Base-by-base conservation (phyloP, 768 basidiomycete genomes). In the Amyloporia xantha region DNA sequence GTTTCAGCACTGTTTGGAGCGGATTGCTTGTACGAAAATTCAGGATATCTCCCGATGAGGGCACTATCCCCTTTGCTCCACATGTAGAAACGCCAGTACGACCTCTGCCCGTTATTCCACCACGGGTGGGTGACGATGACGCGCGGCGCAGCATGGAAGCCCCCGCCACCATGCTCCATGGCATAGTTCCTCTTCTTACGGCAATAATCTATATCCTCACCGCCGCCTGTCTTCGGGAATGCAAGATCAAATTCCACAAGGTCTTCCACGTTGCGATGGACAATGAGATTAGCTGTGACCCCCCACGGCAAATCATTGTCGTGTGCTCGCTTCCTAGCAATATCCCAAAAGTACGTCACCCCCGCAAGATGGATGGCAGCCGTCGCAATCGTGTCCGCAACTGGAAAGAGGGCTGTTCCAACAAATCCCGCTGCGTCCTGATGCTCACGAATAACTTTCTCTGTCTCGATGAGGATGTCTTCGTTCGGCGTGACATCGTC, bases 201-300 rank as follows among this genome's bases (percentile, higher is more conserved):
- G 50, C 77, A 78, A 54, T 75, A 81, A 55, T 82, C 75, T 11
- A 82, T 79, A 33, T 83, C 79, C 51, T 84, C 81, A 0, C 80
- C 81, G 2, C 81, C 79, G 1, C 80, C 78, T 3, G 79, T 83
- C 63, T 79, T 81, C 2, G 81, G 82, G 54, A 78, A 82, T 4
- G 57, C 59, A 15, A 68, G 57, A 53, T 74, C 68, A 55, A 68
- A 83, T 37, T 56, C 54, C n/a, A 80, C 67, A 0, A 65, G 69
- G 39, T 80, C 78, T 2, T 65, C 54, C 27, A 66, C 58, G 50
- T 71, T 68, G 20, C 76, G 72, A 2, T 76, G 72, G 4, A 68
- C 68, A 20, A 81, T 73, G 15, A 82, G 68, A 54, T 80, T 81
- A 0, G 79, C 79, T 0, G 81, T 80, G 2, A 80, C 77, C 1